Conservation (phyloP, 2,329 filamentous ascomycete species). For the Zelopaecilomyces penicillatus region DNA sequence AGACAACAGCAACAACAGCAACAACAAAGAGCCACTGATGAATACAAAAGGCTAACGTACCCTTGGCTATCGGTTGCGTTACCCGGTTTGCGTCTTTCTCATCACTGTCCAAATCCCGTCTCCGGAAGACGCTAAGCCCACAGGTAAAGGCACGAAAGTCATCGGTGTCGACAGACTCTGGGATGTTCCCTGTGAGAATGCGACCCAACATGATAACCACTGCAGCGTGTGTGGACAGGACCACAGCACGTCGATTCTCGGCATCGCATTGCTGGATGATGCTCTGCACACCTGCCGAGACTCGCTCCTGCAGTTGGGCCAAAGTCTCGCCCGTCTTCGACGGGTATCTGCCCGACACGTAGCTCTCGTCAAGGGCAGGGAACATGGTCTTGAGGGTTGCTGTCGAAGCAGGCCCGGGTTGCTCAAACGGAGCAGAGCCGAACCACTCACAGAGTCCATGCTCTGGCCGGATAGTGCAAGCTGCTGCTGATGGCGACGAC, state of each 20-base stretch:
- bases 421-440: slow-evolving; percentile 74
- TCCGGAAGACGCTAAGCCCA: slow-evolving; percentile 59
- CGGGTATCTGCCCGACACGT: slow-evolving; percentile 60
- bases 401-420: slow-evolving; percentile 66
- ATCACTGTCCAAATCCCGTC: slow-evolving; percentile 13
- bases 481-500: slow-evolving; percentile 6
- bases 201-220: slow-evolving; percentile 80
- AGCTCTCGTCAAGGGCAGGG: slow-evolving; percentile 48
- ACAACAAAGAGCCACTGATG: too few species aligned
- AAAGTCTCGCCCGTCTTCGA: slow-evolving; percentile 68
- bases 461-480: slow-evolving; percentile 43
- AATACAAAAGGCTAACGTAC: too few species aligned
- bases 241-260: slow-evolving; percentile 59
- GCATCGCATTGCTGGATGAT: slow-evolving; percentile 67
- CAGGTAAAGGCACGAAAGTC: slow-evolving; percentile 85
- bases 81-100: background rate
- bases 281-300: slow-evolving; percentile 59
- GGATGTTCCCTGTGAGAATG: slow-evolving; percentile 70
- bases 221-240: slow-evolving; percentile 87
- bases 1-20: too few species aligned
- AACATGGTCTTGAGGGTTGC: slow-evolving; percentile 59
- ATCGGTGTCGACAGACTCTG: slow-evolving; percentile 59
- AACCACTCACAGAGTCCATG: slow-evolving; percentile 77
- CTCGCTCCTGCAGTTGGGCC: slow-evolving; percentile 67
- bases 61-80: too few species aligned